These are phyloP conservation scores for Primulina huaijiensis DNA, from an alignment of 257 asterid species.

Conservation along the genomic window DNA sequence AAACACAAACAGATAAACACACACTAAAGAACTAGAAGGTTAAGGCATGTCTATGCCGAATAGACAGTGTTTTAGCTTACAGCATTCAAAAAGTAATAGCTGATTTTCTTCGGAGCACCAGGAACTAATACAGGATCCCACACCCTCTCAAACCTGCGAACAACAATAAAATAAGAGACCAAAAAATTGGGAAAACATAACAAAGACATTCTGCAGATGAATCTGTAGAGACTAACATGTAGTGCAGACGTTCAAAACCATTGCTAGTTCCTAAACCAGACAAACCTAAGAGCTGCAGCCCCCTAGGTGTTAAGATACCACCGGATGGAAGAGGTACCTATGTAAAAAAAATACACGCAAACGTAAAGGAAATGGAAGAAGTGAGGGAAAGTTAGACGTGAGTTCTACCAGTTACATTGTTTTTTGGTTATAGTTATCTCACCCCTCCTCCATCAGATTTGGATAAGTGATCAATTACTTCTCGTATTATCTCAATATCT, in stretches of 20 bases:
- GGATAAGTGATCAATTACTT: slow-evolving; percentile 65
- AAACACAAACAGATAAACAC: neutral
- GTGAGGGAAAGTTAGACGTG: neutral
- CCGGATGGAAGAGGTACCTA: slow-evolving; percentile 93
- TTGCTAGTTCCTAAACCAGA: slow-evolving; percentile 81
- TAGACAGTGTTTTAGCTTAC: slow-evolving; percentile 49
- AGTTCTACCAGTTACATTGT: slow-evolving; percentile 14
- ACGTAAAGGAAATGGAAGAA: slow-evolving; percentile 12
- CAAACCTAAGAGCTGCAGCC: slow-evolving; percentile 84
- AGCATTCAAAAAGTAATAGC: slow-evolving; percentile 74
- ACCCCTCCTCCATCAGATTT: slow-evolving; percentile 96
- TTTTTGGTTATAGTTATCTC: slow-evolving; percentile 31
- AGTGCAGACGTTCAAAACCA: slow-evolving; percentile 93
- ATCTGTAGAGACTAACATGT: slow-evolving; percentile 48
- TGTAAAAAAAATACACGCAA: slow-evolving; percentile 16
- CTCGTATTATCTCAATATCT: slow-evolving; percentile 61
- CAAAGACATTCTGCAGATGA: slow-evolving; percentile 14
- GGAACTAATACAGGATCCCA: slow-evolving; percentile 93
- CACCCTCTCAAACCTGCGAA: slow-evolving; percentile 72
- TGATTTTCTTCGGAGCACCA: slow-evolving; percentile 69
- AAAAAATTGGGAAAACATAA: neutral
- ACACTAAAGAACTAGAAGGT: neutral
- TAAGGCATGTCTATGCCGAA: neutral
- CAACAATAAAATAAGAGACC: slow-evolving; percentile 17
- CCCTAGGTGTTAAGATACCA: slow-evolving; percentile 82